Percentiles rank a stretch among this genome's conserved stretches.
Conservation (phyloP, 2,329 filamentous ascomycete species). For the Penicillium sp. region DNA sequence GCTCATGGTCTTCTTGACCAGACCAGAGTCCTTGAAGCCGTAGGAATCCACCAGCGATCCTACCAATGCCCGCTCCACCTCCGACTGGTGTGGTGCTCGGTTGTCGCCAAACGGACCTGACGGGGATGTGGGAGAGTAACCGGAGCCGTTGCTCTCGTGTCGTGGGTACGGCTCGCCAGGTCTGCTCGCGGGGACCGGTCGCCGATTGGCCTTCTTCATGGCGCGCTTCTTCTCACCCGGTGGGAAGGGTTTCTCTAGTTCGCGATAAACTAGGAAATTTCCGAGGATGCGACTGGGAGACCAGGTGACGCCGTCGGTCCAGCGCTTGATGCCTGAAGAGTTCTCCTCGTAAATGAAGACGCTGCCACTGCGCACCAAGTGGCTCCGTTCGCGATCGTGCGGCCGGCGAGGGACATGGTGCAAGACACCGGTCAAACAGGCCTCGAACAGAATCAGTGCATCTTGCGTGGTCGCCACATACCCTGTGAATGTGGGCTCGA, state of each 20-base stretch:
- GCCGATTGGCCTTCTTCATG: conserved; percentile 66
- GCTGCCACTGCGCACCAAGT: conserved; percentile 79
- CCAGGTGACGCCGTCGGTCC: conserved; percentile 92
- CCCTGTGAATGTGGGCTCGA: conserved; percentile 68
- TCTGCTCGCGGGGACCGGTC: conserved; percentile 46
- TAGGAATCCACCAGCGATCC: conserved; percentile 90
- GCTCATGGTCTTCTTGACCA: conserved; percentile 93
- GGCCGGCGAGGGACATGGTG: conserved; percentile 79
- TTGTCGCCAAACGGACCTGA: conserved; percentile 36
- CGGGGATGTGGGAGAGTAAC: conserved; percentile 45
- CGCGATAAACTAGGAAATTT: conserved; percentile 83
- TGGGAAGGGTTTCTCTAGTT: conserved; percentile 75
- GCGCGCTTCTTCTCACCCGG: conserved; percentile 84
- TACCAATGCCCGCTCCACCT: conserved; percentile 63
- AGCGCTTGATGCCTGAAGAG: conserved; percentile 86
- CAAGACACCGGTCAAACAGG: conserved; percentile 69
- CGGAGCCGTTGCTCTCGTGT: conserved; percentile 41
- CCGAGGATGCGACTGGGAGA: conserved; percentile 83
- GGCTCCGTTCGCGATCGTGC: conserved; percentile 77
- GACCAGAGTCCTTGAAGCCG: conserved; percentile 76
- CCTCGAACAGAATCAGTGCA: conserved; percentile 78
- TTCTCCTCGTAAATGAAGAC: conserved; percentile 93
- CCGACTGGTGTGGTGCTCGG: conserved; percentile 43
- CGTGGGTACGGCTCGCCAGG: conserved; percentile 57
- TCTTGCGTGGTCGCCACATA: conserved; percentile 71